Evolutionary conservation across 2,329 filamentous ascomycete species (phyloP), one percentile per base, ranked within the genome.

Genomic region (Teratosphaeria gauchensis): DNA sequence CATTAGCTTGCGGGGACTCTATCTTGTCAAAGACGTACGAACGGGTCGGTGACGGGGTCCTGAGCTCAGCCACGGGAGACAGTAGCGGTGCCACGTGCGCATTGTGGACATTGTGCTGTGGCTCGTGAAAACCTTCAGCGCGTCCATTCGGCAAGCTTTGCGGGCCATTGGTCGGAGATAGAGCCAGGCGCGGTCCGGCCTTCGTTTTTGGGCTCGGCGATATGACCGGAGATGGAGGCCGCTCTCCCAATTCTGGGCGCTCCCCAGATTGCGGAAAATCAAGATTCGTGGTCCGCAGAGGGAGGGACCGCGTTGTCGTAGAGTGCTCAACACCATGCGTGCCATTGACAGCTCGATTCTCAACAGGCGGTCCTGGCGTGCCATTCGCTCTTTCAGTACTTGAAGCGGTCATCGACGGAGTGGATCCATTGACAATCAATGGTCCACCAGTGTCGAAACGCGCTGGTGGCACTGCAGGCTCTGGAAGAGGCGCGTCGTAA

Each of bases 31-130:
- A 74, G 54, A 80, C 84, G 57, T 85, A 79, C 58, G 76, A 75
- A 12, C 80, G 76, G 2, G 80, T 87, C 1, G 88, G 87, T 1
- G 88, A 89, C 2, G 87, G 86, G 0, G 85, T 87, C n/a, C 82
- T 80, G 5, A 82, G 81, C 73, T 91, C 88, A 57, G 87, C 87
- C 0, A 91, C 88, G 0, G 88, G 88, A 0, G 88, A 91, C 1
- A 92, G 77, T 24, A 80, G 62, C 4, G 77, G 76, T 35, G 63
- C 66, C 7, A 63, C 56, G 19, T 48, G 42, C 16, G 42, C 42
- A 11, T 48, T 48, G n/a, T 48, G 42, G 8, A 48, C 42, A 28
- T 62, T 54, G 28, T 59, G 59, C 24, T 46, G n/a, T 11, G 55
- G 35, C 11, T 63, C 61, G 30, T 59, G 55, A 53, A 51, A 57